A percentile compares a stretch with the other conserved stretches of the same genome.
These are phyloP conservation scores for Hericium coralloides DNA, from an alignment of 768 basidiomycete genomes.

Conservation along the genomic window DNA sequence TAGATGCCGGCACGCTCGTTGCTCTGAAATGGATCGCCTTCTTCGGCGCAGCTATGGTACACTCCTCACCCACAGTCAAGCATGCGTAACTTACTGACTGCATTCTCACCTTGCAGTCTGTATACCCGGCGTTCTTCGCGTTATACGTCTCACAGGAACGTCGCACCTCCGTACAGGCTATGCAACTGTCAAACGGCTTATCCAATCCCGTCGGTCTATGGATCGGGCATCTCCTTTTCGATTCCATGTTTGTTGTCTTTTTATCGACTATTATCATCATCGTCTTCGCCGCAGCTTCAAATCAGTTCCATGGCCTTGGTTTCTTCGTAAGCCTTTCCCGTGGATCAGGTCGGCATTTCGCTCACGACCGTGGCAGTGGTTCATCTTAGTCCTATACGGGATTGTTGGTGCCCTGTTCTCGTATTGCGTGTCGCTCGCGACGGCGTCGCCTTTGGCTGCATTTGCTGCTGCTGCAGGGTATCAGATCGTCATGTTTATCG, in stretches of 20 bases:
- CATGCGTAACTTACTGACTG: no score
- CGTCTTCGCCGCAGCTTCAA: slow-evolving; percentile 44
- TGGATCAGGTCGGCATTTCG: neutral
- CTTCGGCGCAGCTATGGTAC: slow-evolving; percentile 64
- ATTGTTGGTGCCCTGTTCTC: slow-evolving; percentile 60
- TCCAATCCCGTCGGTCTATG: slow-evolving; percentile 62
- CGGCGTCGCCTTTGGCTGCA: slow-evolving; percentile 58
- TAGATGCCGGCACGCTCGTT: slow-evolving; percentile 45
- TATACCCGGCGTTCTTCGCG: slow-evolving; percentile 77
- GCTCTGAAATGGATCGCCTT: slow-evolving; percentile 71
- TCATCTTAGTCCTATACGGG: slow-evolving; percentile 62
- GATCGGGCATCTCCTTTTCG: slow-evolving; percentile 74
- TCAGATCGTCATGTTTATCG: slow-evolving; percentile 63
- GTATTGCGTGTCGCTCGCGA: slow-evolving; percentile 53
- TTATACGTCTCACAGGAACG: slow-evolving; percentile 71
- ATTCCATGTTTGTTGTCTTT: slow-evolving; percentile 50
- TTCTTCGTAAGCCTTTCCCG: slow-evolving; percentile 39
- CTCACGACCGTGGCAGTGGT: slow-evolving; percentile 44
- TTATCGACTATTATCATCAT: slow-evolving; percentile 56
- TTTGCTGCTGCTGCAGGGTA: slow-evolving; percentile 69
- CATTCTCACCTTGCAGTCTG: slow-evolving; percentile 34
- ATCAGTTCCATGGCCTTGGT: slow-evolving; percentile 63
- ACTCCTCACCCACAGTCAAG: slow-evolving; percentile 7
- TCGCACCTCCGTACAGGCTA: slow-evolving; percentile 65
- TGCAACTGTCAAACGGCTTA: slow-evolving; percentile 75